Evolutionary conservation across 495 filamentous ascomycete species (phyloP).

Genomic region (Penicillium canariense): DNA sequence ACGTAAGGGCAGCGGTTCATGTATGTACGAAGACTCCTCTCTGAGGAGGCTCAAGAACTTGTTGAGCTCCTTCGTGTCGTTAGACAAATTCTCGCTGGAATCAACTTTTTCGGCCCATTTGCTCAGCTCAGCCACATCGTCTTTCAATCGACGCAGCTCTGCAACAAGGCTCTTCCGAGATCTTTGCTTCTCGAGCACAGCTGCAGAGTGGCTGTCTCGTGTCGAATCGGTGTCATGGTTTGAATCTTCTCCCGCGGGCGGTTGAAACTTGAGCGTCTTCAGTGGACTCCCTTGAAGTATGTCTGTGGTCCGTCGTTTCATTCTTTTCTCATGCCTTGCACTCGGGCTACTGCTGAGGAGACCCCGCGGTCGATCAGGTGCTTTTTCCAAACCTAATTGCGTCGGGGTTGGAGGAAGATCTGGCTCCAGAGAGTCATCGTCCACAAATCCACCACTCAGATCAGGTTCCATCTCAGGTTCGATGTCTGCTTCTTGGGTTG

Average conservation of each 20-base stretch:
- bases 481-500: slow-evolving; percentile 25
- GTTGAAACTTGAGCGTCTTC: slow-evolving; percentile 26
- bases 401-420: slow-evolving; percentile 71
- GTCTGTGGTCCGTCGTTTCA: slow-evolving; percentile 27
- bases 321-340: slow-evolving; percentile 29
- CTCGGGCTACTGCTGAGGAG: slow-evolving; percentile 46
- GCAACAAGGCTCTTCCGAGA: slow-evolving; percentile 29
- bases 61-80: slow-evolving; percentile 16
- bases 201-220: slow-evolving; percentile 21
- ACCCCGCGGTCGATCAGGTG: slow-evolving; percentile 35
- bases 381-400: slow-evolving; percentile 52
- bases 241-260: slow-evolving; percentile 13
- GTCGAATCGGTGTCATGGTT: slow-evolving; percentile 2
- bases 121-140: slow-evolving; percentile 39
- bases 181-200: slow-evolving; percentile 31
- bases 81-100: slow-evolving; percentile 19
- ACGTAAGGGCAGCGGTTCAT: slow-evolving; percentile 10
- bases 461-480: slow-evolving; percentile 17
- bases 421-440: slow-evolving; percentile 53
- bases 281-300: slow-evolving; percentile 30
- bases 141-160: slow-evolving; percentile 33
- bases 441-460: slow-evolving; percentile 26
- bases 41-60: slow-evolving; percentile 33
- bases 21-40: slow-evolving; percentile 23
- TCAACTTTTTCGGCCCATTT: slow-evolving; percentile 32